Percentiles rank a stretch among this genome's conserved stretches.
These are phyloP conservation scores for Diaporthe vexans DNA, from an alignment of 2,329 filamentous ascomycete species.

Conservation along the genomic window DNA sequence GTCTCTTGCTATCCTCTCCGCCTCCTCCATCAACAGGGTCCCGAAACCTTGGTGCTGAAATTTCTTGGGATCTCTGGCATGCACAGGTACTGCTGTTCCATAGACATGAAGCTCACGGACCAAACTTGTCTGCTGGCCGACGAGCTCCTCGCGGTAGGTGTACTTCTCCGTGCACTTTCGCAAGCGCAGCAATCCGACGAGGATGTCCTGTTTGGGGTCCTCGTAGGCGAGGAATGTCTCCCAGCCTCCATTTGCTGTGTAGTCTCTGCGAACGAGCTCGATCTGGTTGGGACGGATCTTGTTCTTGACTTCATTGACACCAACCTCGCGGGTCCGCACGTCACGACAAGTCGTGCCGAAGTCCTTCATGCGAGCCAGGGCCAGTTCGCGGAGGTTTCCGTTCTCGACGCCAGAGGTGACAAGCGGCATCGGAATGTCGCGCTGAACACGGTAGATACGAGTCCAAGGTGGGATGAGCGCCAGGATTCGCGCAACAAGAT, in stretches of 20 bases:
- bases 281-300: slow-evolving; percentile 98
- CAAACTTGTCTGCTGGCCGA: slow-evolving; percentile 87
- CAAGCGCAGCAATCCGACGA: slow-evolving; percentile 90
- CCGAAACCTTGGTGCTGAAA: slow-evolving; percentile 99
- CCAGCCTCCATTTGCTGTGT: slow-evolving; percentile 96
- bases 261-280: slow-evolving; percentile 93
- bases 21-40: slow-evolving; percentile 97
- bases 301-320: slow-evolving; percentile 99
- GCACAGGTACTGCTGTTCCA: slow-evolving; percentile 95
- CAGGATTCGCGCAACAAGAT: slow-evolving; percentile 95
- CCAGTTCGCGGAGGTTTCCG: slow-evolving; percentile 93
- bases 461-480: slow-evolving; percentile 98
- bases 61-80: slow-evolving; percentile 93
- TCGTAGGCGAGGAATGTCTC: slow-evolving; percentile 99
- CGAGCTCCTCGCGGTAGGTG: slow-evolving; percentile 91
- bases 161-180: slow-evolving; percentile 93
- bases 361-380: slow-evolving; percentile 98
- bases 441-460: slow-evolving; percentile 96
- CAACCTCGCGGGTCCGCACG: slow-evolving; percentile 95
- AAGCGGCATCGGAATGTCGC: slow-evolving; percentile 99
- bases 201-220: slow-evolving; percentile 97
- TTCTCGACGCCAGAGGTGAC: slow-evolving; percentile 99
- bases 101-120: slow-evolving; percentile 97
- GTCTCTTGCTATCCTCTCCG: slow-evolving; percentile 92
- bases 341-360: slow-evolving; percentile 98